phyloP scores from a whole-genome alignment of 345 rosid species.

The Salix exigua region DNA sequence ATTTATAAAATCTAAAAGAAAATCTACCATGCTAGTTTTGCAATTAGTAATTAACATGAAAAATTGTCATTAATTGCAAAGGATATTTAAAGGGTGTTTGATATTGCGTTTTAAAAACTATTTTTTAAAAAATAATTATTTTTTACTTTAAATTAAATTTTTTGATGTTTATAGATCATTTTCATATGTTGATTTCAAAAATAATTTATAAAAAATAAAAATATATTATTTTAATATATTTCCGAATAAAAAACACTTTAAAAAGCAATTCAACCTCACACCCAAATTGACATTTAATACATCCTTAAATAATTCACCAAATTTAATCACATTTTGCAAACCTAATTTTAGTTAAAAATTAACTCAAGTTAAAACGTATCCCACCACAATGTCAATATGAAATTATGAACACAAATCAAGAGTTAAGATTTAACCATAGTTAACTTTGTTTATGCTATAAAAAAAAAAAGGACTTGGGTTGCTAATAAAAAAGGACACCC shows the following conservation, averaged over 20 bases:
- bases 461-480: background rate
- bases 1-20: background rate
- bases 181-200: too few relatives aligned
- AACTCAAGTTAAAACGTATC: background rate
- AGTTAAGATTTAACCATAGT: conserved; percentile 9
- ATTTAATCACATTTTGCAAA: background rate
- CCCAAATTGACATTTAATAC: background rate
- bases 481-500: background rate
- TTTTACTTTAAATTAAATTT: too few relatives aligned
- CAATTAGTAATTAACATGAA: background rate
- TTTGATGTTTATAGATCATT: too few relatives aligned
- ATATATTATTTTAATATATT: too few relatives aligned
- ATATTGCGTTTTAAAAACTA: too few relatives aligned
- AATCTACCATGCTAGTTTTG: background rate
- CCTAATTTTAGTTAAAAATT: background rate
- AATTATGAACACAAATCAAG: background rate
- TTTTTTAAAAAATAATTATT: too few relatives aligned
- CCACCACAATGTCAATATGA: background rate
- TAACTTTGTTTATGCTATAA: background rate
- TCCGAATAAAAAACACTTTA: too few relatives aligned
- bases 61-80: too few relatives aligned
- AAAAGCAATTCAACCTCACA: too few relatives aligned
- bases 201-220: too few relatives aligned
- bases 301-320: background rate
- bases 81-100: too few relatives aligned